phyloP scores from a whole-genome alignment of 139 green algal species.

The Nannochloris sp. region DNA sequence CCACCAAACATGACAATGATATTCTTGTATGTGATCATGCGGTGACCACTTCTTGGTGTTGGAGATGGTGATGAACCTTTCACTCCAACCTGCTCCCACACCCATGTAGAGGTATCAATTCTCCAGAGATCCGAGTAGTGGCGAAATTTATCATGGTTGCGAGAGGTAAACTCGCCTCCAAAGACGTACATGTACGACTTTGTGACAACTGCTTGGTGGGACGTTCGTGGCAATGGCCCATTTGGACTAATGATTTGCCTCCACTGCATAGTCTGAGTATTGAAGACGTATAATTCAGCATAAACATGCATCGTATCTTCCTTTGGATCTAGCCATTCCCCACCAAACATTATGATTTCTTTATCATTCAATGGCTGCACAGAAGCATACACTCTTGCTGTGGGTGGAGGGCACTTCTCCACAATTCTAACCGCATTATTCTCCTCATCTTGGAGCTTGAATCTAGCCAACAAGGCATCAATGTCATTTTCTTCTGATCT shows the following conservation, averaged over 20 bases:
- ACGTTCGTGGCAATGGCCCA: slow-evolving; percentile 68
- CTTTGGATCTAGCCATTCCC: slow-evolving; percentile 73
- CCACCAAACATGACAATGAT: slow-evolving; percentile 86
- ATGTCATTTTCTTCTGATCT: slow-evolving; percentile 37
- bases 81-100: slow-evolving; percentile 82
- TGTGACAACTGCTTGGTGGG: slow-evolving; percentile 72
- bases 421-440: slow-evolving; percentile 40
- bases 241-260: slow-evolving; percentile 55
- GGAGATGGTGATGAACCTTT: slow-evolving; percentile 44
- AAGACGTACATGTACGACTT: slow-evolving; percentile 84
- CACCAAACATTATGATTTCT: slow-evolving; percentile 83
- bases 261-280: slow-evolving; percentile 63
- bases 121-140: slow-evolving; percentile 94
- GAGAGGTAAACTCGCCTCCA: slow-evolving; percentile 90
- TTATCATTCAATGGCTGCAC: slow-evolving; percentile 31
- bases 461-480: slow-evolving; percentile 48
- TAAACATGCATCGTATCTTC: slow-evolving; percentile 75
- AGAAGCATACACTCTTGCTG: slow-evolving; percentile 67
- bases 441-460: slow-evolving; percentile 54
- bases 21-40: slow-evolving; percentile 70
- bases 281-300: slow-evolving; percentile 81
- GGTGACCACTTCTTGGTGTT: slow-evolving; percentile 78
- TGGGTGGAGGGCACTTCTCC: slow-evolving; percentile 52
- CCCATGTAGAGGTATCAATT: slow-evolving; percentile 69
- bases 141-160: slow-evolving; percentile 81